These are phyloP conservation scores for Dipteronia dyeriana DNA, from an alignment of 345 rosid species.

Conservation along the genomic window DNA sequence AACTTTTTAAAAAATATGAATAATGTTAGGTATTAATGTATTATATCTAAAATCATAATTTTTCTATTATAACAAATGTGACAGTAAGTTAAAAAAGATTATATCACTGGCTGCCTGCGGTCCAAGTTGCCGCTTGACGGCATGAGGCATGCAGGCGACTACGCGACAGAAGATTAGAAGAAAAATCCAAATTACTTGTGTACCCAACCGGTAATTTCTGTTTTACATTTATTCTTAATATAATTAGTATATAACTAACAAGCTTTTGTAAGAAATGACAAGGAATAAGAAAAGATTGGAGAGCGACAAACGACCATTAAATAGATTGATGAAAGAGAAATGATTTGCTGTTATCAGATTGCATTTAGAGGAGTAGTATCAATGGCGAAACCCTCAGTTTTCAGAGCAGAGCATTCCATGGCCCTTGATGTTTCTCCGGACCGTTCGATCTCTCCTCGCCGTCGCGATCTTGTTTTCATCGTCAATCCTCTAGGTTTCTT, in stretches of 20 bases:
- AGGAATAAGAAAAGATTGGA: neutral
- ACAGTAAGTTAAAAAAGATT: no score
- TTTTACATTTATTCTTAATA: no score
- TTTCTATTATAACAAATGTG: no score
- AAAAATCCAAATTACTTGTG: neutral
- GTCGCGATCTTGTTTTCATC: constrained; percentile 87
- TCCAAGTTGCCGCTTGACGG: no score
- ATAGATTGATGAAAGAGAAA: constrained; percentile 10
- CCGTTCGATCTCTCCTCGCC: constrained; percentile 49
- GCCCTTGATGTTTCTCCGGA: constrained; percentile 53
- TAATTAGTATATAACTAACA: neutral
- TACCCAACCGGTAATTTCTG: neutral
- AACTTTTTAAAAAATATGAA: no score
- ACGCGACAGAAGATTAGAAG: no score
- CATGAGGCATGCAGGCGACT: no score
- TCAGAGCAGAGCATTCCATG: constrained; percentile 38
- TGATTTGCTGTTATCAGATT: constrained; percentile 36
- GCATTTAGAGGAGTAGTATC: constrained; percentile 24
- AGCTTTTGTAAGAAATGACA: neutral
- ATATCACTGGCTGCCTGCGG: no score
- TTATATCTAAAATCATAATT: no score
- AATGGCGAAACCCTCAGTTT: constrained; percentile 35
- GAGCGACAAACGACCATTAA: neutral
- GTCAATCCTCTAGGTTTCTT: constrained; percentile 82
- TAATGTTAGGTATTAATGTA: no score